A percentile compares a stretch with the other conserved stretches of the same genome.
phyloP scores from a whole-genome alignment of 2,329 filamentous ascomycete genomes.

The Sporothrix phasma region DNA sequence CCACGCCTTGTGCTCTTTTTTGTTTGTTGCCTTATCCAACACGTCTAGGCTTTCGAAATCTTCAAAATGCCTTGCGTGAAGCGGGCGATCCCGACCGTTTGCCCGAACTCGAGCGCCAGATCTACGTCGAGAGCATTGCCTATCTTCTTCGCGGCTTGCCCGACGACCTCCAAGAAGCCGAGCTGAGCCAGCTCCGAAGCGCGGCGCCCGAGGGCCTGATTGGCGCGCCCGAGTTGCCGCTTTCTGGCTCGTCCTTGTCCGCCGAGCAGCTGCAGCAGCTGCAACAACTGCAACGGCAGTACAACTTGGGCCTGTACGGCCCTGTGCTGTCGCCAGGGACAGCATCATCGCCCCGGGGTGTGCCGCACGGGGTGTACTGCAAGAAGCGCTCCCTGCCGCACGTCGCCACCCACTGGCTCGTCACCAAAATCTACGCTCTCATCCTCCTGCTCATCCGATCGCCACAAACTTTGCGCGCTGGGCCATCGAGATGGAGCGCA shows the following conservation, averaged over 20 bases:
- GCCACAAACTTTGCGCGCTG: background rate
- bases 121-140: constrained; percentile 53
- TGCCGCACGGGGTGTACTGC: background rate
- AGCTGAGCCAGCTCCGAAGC: constrained; percentile 40
- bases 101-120: constrained; percentile 44
- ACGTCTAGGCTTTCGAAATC: constrained; percentile 14
- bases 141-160: constrained; percentile 57
- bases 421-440: constrained; percentile 16
- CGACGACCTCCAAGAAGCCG: constrained; percentile 43
- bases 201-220: constrained; percentile 35
- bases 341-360: constrained; percentile 12
- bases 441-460: constrained; percentile 14
- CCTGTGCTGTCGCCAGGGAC: background rate
- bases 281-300: background rate
- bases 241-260: background rate
- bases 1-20: background rate
- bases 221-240: constrained; percentile 1
- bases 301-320: background rate
- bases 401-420: constrained; percentile 17
- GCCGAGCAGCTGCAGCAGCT: constrained; percentile 11
- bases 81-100: constrained; percentile 19
- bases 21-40: background rate
- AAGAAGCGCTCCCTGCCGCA: constrained; percentile 16
- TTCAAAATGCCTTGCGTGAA: constrained; percentile 17
- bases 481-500: constrained; percentile 18